These are phyloP conservation scores for Cladosporium sp. DNA, from an alignment of 2,329 filamentous ascomycete species.

Conservation along the genomic window DNA sequence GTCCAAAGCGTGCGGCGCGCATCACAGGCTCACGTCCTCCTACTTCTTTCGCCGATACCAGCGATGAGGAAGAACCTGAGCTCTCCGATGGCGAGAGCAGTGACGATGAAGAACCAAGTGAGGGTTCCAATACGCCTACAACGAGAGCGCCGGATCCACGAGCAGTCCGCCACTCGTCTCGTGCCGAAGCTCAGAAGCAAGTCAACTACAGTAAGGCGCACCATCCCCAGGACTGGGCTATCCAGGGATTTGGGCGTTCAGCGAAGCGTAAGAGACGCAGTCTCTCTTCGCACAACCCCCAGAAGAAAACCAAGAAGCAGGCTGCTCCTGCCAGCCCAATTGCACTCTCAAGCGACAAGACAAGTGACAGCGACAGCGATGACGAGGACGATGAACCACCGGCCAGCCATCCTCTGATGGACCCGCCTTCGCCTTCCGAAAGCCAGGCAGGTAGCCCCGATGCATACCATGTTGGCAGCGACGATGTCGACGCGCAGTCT, in stretches of 20 bases:
- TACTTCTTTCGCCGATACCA: neutral
- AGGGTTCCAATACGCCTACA: neutral
- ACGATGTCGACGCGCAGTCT: neutral
- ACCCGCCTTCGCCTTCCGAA: neutral
- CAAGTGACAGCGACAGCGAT: neutral
- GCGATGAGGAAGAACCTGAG: conserved; percentile 13
- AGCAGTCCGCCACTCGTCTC: conserved; percentile 27
- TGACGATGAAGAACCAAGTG: neutral
- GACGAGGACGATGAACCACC: neutral
- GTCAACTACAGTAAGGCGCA: conserved; percentile 27
- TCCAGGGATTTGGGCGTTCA: conserved; percentile 25
- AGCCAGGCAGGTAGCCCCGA: neutral
- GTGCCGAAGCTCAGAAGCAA: conserved; percentile 25
- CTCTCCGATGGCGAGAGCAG: conserved; percentile 10
- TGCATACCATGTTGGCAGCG: too few relatives aligned
- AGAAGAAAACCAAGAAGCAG: neutral
- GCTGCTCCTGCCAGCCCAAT: neutral
- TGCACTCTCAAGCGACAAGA: neutral
- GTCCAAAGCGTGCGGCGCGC: conserved; percentile 21
- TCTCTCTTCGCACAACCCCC: neutral
- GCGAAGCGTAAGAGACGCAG: conserved; percentile 16
- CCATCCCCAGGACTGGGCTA: conserved; percentile 30
- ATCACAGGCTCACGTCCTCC: conserved; percentile 11
- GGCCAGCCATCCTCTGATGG: neutral
- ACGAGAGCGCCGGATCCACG: conserved; percentile 23